These are phyloP conservation scores for Ustilago lituana DNA, from an alignment of 1,284 basidiomycete species.

Conservation along the genomic window DNA sequence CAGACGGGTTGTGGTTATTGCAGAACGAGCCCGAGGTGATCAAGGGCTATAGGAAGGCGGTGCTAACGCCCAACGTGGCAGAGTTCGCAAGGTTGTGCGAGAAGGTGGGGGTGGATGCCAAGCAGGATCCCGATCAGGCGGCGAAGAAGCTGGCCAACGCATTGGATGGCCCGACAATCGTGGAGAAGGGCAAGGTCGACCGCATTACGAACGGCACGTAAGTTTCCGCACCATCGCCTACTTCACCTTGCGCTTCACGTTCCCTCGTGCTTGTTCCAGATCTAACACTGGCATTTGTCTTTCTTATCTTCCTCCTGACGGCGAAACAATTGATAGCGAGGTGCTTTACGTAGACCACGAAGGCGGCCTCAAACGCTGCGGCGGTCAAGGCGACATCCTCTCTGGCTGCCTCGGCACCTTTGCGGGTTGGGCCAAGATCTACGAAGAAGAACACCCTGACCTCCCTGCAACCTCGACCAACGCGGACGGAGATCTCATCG, in stretches of 20 bases:
- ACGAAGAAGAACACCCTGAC: constrained; percentile 69
- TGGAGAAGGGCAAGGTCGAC: constrained; percentile 81
- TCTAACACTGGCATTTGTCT: constrained; percentile 38
- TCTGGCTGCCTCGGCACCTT: constrained; percentile 87
- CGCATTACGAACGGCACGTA: constrained; percentile 56
- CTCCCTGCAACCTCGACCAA: background rate
- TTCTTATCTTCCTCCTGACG: background rate
- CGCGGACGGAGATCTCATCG: constrained; percentile 56
- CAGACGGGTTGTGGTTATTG: constrained; percentile 84
- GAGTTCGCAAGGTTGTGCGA: constrained; percentile 89
- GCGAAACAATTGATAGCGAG: constrained; percentile 70
- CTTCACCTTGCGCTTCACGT: too few relatives aligned
- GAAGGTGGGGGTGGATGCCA: constrained; percentile 71
- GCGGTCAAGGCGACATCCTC: constrained; percentile 93
- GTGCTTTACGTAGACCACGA: constrained; percentile 75
- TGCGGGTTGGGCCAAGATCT: constrained; percentile 92
- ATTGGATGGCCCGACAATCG: constrained; percentile 85
- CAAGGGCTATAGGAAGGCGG: constrained; percentile 80
- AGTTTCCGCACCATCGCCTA: too few relatives aligned
- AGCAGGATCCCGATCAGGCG: constrained; percentile 68
- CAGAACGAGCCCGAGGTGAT: constrained; percentile 80
- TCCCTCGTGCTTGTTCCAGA: background rate
- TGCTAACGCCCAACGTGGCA: constrained; percentile 92
- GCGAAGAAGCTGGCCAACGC: constrained; percentile 72
- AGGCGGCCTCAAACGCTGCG: constrained; percentile 90